phyloP scores from a whole-genome alignment of 192 early-diverging fungal species.

The Coemansia sp. region DNA sequence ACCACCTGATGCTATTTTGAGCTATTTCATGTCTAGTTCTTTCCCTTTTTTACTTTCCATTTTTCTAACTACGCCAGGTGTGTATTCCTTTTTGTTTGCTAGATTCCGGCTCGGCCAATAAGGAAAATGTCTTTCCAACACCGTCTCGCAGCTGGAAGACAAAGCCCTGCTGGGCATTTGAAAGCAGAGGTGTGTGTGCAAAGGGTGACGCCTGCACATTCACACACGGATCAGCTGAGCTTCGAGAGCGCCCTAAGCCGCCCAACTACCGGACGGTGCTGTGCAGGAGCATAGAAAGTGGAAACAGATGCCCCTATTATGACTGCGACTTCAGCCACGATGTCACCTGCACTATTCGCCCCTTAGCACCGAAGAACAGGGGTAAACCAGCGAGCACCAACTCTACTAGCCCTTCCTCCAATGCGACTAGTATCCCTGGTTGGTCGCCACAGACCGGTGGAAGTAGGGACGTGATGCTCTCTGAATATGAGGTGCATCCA shows the following conservation, averaged over 20 bases:
- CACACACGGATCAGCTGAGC: too few species aligned
- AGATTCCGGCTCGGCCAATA: neutral
- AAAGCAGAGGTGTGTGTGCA: too few species aligned
- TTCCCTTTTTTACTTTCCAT: too few species aligned
- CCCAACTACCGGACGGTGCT: slow-evolving; percentile 26
- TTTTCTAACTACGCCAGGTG: too few species aligned
- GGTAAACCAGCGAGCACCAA: neutral
- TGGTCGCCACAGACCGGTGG: neutral
- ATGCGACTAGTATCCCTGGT: neutral
- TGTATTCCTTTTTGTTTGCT: too few species aligned
- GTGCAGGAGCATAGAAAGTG: slow-evolving; percentile 33
- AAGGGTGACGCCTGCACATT: too few species aligned
- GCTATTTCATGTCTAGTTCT: neutral
- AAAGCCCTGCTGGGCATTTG: slow-evolving; percentile 27
- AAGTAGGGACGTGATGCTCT: neutral
- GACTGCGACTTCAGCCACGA: too few species aligned
- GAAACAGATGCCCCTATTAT: slow-evolving; percentile 31
- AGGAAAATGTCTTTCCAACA: neutral
- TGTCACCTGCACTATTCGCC: too few species aligned
- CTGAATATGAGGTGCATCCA: neutral
- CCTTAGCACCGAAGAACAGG: neutral
- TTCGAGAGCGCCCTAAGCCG: too few species aligned
- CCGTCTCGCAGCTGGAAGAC: slow-evolving; percentile 34
- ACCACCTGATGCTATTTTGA: neutral
- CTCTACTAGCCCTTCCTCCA: neutral